phyloP scores from a whole-genome alignment of 1,139 yeast genomes.

The Hyphopichia burtonii region DNA sequence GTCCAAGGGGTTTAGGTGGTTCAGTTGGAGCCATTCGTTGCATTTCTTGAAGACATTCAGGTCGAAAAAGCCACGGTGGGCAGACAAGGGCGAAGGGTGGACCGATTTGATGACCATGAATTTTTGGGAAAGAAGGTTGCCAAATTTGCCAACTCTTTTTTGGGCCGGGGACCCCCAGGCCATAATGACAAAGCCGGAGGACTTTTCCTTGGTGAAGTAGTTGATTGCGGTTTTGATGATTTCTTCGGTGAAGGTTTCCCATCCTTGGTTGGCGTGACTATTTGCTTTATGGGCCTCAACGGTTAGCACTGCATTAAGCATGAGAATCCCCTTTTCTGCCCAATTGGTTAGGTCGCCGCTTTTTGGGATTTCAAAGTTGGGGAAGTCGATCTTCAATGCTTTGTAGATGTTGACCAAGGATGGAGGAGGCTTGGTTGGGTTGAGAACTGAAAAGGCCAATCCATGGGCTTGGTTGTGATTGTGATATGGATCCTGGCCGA shows the following conservation, averaged over 20 bases:
- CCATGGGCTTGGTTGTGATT: constrained; percentile 95
- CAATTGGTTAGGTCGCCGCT: constrained; percentile 77
- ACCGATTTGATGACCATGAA: constrained; percentile 66
- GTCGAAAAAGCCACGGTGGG: constrained; percentile 78
- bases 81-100: constrained; percentile 95
- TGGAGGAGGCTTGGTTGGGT: constrained; percentile 88
- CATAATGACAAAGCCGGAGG: constrained; percentile 66
- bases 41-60: constrained; percentile 69
- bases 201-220: constrained; percentile 27
- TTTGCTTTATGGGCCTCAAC: constrained; percentile 94
- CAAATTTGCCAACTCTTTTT: constrained; percentile 53
- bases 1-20: constrained; percentile 53
- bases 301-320: constrained; percentile 86
- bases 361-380: constrained; percentile 54
- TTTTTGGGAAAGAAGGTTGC: constrained; percentile 24
- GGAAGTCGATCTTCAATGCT: constrained; percentile 68
- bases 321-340: constrained; percentile 86
- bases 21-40: constrained; percentile 66
- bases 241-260: constrained; percentile 87
- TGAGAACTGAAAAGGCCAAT: constrained; percentile 84
- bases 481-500: constrained; percentile 98
- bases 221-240: constrained; percentile 53
- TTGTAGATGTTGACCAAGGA: constrained; percentile 86
- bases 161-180: constrained; percentile 98
- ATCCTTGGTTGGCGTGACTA: constrained; percentile 87